These are phyloP conservation scores for Peronosclerospora sorghi DNA, from an alignment of 352 stramenopile genomes.

Conservation along the genomic window DNA sequence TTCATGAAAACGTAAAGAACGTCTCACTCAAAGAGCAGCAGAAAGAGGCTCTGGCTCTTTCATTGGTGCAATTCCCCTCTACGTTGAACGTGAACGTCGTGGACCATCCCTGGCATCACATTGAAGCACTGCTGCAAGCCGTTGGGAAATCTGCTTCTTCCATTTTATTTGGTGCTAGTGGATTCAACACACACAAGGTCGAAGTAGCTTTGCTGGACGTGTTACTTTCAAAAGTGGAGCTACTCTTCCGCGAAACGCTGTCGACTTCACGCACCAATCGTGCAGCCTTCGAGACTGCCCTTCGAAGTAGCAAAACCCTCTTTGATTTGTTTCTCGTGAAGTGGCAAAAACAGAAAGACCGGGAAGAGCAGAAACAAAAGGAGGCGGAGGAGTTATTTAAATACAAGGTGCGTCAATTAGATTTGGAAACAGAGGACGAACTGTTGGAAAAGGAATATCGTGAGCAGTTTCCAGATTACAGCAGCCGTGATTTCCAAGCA, in stretches of 20 bases:
- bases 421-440: constrained; percentile 77
- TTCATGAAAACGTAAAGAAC: constrained; percentile 47
- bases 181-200: constrained; percentile 41
- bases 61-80: constrained; percentile 65
- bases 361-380: constrained; percentile 57
- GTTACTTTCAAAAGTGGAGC: constrained; percentile 53
- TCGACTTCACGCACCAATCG: constrained; percentile 16
- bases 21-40: constrained; percentile 27
- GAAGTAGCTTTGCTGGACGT: constrained; percentile 67
- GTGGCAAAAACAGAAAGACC: constrained; percentile 76
- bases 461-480: constrained; percentile 91
- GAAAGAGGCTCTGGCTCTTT: constrained; percentile 39
- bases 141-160: constrained; percentile 32
- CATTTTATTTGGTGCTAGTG: constrained; percentile 31
- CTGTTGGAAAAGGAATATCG: constrained; percentile 82
- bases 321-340: constrained; percentile 79
- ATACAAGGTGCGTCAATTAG: constrained; percentile 74
- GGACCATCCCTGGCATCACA: constrained; percentile 66
- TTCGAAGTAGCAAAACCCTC: constrained; percentile 57
- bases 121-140: constrained; percentile 48
- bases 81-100: constrained; percentile 14
- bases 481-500: constrained; percentile 45
- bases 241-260: constrained; percentile 43
- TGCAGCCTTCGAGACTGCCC: constrained; percentile 23
- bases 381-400: constrained; percentile 76